A percentile compares a stretch with the other conserved stretches of the same genome.
Conservation (phyloP, 2,329 filamentous ascomycete genomes). For the Gyromitra esculenta region DNA sequence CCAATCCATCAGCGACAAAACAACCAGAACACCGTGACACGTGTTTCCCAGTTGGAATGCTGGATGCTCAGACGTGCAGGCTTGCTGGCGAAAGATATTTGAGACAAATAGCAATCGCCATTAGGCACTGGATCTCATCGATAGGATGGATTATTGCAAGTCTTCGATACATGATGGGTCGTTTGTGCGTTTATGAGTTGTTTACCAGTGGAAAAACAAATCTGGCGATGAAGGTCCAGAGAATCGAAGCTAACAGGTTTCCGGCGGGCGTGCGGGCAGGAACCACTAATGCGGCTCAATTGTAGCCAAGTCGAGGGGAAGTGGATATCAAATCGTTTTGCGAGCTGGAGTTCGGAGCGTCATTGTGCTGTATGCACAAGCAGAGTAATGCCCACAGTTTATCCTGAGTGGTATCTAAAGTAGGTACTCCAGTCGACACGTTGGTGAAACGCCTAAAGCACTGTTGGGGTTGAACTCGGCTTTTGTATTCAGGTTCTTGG, state of each 20-base stretch:
- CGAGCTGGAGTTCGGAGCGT: constrained; percentile 31
- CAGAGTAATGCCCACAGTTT: constrained; percentile 24
- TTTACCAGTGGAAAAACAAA: constrained; percentile 47
- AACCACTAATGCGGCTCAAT: constrained; percentile 41
- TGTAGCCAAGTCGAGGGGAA: constrained; percentile 32
- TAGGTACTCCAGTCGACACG: constrained; percentile 27
- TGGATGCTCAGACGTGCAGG: constrained; percentile 32
- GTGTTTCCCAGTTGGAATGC: constrained; percentile 31
- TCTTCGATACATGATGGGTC: constrained; percentile 27
- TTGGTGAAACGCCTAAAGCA: constrained; percentile 18
- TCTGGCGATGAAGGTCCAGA: constrained; percentile 43
- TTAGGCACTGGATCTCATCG: constrained; percentile 46
- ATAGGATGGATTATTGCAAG: constrained; percentile 24
- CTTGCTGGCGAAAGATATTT: constrained; percentile 38
- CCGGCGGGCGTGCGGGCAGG: constrained; percentile 5
- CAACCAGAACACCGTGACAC: constrained; percentile 42
- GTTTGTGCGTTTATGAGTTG: constrained; percentile 37
- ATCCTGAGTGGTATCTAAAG: background rate
- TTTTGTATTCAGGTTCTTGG: constrained; percentile 16
- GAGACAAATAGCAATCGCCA: constrained; percentile 42
- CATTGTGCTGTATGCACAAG: constrained; percentile 29
- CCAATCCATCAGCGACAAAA: constrained; percentile 37
- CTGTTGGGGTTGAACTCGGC: constrained; percentile 21
- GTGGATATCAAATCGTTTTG: constrained; percentile 7
- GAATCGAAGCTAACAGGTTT: constrained; percentile 38